Evolutionary conservation across 257 asterid species (phyloP), one percentile per base, ranked within the genome.

Genomic region (Fraxinus americana): DNA sequence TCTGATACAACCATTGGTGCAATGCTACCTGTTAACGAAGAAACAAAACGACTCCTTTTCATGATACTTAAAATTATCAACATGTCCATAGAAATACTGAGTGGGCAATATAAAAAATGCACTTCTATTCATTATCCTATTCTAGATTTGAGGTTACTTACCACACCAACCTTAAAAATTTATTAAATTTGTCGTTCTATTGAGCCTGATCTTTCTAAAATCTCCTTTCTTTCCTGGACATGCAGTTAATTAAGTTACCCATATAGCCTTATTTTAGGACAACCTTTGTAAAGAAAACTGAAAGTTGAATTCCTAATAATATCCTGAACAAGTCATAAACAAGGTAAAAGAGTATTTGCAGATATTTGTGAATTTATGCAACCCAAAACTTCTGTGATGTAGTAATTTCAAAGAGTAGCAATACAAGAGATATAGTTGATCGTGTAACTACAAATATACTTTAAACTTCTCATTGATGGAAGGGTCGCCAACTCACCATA

Each of bases 1-100:
- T 95, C 82, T 90, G 97, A 84, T 89, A 97, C 86, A 93, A 76
- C 99, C 98, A 95, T 77, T 90, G 97, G 79, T 88, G 87, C 84
- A 93, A 68, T 52, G 91, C 97, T 79, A 88, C 99, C 99, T 95
- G 90, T 85, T 79, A 81, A 70, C 45, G 34, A 81, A 69, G 80
- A 41, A 70, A 41, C 30, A 83, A 38, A 70, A 41, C 4, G 23
- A 70, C 59, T 38, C 57, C 5, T 8, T 74, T 71, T 72, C 78
- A 71, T 77, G 67, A 77, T 78, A 74, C 71, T 71, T 39, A 4
- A 48, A 13, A 67, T 16, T 59, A 59, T 59, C 30, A 17, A 9
- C 3, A 19, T 54, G 63, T 50, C 65, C 39, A 41, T 29, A 35
- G 29, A 75, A 50, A 32, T 32, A 59, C 69, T 21, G 27, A 25